A percentile compares a stretch with the other conserved stretches of the same genome.
These are phyloP conservation scores for Starmera stellimalicola DNA, from an alignment of 1,139 yeast genomes.

Conservation along the genomic window DNA sequence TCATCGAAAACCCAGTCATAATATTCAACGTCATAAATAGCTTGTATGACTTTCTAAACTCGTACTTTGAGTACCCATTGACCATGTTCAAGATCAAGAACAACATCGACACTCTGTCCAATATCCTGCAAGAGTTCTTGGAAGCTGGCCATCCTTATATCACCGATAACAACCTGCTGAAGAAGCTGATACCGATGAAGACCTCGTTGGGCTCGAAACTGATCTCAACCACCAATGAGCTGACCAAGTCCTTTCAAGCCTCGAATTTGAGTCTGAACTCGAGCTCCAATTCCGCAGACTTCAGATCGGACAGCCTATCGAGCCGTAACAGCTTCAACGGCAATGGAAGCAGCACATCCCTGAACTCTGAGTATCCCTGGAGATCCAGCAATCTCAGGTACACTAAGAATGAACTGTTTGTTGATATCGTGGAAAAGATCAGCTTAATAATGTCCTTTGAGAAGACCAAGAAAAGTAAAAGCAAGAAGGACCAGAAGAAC, in stretches of 20 bases:
- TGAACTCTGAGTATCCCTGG: slow-evolving; percentile 25
- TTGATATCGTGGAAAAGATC: slow-evolving; percentile 43
- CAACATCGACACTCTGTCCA: slow-evolving; percentile 55
- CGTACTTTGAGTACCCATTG: slow-evolving; percentile 52
- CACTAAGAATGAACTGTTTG: slow-evolving; percentile 23
- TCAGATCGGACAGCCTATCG: slow-evolving; percentile 32
- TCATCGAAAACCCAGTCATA: slow-evolving; percentile 34
- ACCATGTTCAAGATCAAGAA: slow-evolving; percentile 50
- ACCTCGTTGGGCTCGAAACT: slow-evolving; percentile 31
- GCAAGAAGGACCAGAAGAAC: slow-evolving; percentile 40
- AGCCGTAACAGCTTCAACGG: slow-evolving; percentile 68
- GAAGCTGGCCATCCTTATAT: slow-evolving; percentile 69
- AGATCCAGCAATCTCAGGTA: slow-evolving; percentile 16
- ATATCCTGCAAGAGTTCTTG: slow-evolving; percentile 57
- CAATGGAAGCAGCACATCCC: slow-evolving; percentile 56
- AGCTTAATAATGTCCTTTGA: slow-evolving; percentile 17
- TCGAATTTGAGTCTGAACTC: slow-evolving; percentile 8
- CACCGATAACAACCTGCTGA: slow-evolving; percentile 63
- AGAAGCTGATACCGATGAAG: slow-evolving; percentile 60
- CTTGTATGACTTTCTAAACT: slow-evolving; percentile 41
- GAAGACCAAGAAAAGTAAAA: slow-evolving; percentile 3
- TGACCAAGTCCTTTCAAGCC: slow-evolving; percentile 17
- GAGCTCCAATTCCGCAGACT: slow-evolving; percentile 22
- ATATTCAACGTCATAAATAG: slow-evolving; percentile 48
- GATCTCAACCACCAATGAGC: slow-evolving; percentile 27